Evolutionary conservation across 495 filamentous ascomycete species (phyloP).

Genomic region (Podospora fimiseda): DNA sequence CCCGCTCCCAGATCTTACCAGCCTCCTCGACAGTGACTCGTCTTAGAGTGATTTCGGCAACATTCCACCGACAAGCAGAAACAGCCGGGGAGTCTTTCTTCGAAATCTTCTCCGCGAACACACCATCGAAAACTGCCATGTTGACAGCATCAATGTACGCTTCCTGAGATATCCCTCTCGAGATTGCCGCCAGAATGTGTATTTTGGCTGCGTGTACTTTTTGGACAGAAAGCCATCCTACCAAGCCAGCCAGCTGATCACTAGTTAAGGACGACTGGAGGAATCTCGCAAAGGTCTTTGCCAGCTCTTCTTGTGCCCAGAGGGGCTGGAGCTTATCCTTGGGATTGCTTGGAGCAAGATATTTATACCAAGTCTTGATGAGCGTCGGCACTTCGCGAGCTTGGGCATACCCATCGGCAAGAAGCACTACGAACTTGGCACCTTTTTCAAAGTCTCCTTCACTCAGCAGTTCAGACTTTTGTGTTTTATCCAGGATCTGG

Average conservation of each 20-base stretch:
- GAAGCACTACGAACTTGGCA: constrained; percentile 43
- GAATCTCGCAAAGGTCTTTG: constrained; percentile 33
- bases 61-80: constrained; percentile 32
- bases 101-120: constrained; percentile 10
- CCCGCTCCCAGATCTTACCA: constrained; percentile 28
- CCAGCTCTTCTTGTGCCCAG: constrained; percentile 61
- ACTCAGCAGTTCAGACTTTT: constrained; percentile 1
- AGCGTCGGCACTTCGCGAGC: constrained; percentile 63
- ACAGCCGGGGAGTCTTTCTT: constrained; percentile 18
- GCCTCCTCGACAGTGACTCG: constrained; percentile 31
- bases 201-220: constrained; percentile 24
- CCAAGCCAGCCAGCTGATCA: constrained; percentile 41
- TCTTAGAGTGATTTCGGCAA: constrained; percentile 29
- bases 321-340: constrained; percentile 33
- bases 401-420: constrained; percentile 56
- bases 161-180: constrained; percentile 38
- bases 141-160: constrained; percentile 34
- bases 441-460: constrained; percentile 13
- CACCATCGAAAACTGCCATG: constrained; percentile 21
- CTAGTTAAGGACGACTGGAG: constrained; percentile 40
- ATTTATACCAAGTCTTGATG: constrained; percentile 57
- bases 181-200: constrained; percentile 44
- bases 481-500: constrained; percentile 29
- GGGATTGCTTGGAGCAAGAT: constrained; percentile 47
- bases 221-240: constrained; percentile 35